A percentile compares a stretch with the other conserved stretches of the same genome.
phyloP scores from a whole-genome alignment of 2,329 filamentous ascomycete species.

The Claviceps sorghi region DNA sequence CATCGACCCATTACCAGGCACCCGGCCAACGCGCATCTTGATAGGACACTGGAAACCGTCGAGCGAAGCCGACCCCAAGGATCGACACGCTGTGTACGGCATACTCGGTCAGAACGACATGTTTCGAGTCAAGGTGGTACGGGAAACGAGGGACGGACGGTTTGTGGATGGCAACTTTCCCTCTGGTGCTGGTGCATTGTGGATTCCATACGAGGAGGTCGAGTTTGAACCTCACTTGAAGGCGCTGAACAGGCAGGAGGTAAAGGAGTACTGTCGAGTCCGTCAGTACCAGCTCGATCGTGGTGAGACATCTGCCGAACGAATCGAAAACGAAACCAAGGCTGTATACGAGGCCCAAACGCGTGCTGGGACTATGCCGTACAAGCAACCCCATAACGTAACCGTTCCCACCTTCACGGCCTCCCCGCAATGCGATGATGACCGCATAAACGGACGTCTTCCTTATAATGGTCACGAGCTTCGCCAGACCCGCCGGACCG shows the following conservation, averaged over 20 bases:
- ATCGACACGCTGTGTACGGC: slow-evolving; percentile 49
- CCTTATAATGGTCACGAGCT: slow-evolving; percentile 23
- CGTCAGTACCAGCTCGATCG: slow-evolving; percentile 43
- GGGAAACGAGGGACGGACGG: slow-evolving; percentile 45
- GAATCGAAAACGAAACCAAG: slow-evolving; percentile 33
- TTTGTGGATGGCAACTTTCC: slow-evolving; percentile 47
- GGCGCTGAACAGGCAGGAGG: slow-evolving; percentile 35
- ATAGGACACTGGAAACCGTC: slow-evolving; percentile 47
- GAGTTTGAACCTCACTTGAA: slow-evolving; percentile 41
- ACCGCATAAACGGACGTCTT: slow-evolving; percentile 5
- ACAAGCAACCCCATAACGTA: slow-evolving; percentile 10
- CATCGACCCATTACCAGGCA: slow-evolving; percentile 33
- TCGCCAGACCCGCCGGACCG: slow-evolving; percentile 28
- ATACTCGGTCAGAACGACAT: slow-evolving; percentile 49
- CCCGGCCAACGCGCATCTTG: slow-evolving; percentile 41
- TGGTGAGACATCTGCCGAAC: slow-evolving; percentile 34
- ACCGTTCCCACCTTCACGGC: slow-evolving; percentile 10
- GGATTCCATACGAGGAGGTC: slow-evolving; percentile 49
- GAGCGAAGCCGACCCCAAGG: slow-evolving; percentile 26
- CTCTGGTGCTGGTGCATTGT: slow-evolving; percentile 42
- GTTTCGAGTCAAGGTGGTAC: slow-evolving; percentile 48
- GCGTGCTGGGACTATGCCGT: slow-evolving; percentile 22
- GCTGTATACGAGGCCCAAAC: slow-evolving; percentile 37
- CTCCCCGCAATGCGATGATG: slow-evolving; percentile 10
- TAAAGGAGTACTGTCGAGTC: slow-evolving; percentile 50